Evolutionary conservation across 2,329 filamentous ascomycete species (phyloP).

Genomic region (Dactylellina cionopaga): DNA sequence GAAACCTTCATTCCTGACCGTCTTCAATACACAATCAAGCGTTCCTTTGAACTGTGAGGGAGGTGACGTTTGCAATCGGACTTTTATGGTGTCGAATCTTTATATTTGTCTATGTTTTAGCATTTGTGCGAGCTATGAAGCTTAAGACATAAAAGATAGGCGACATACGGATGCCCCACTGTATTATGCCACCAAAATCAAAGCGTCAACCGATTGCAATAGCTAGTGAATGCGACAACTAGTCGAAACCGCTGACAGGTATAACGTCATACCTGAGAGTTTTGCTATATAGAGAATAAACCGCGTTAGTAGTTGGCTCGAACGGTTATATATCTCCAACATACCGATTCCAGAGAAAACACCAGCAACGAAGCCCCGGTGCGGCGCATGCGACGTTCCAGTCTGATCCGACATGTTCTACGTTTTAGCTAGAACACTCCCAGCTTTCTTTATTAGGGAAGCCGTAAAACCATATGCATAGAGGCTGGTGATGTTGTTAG

Average conservation of each 20-base stretch:
- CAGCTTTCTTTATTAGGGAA: neutral
- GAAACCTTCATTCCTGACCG: slow-evolving; percentile 84
- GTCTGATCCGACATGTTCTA: slow-evolving; percentile 41
- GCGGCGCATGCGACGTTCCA: slow-evolving; percentile 67
- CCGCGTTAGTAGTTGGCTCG: too few relatives aligned
- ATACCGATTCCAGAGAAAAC: slow-evolving; percentile 95
- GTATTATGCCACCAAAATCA: slow-evolving; percentile 24
- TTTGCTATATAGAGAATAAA: slow-evolving; percentile 24
- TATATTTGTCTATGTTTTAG: neutral
- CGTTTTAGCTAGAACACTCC: too few relatives aligned
- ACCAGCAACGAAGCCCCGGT: slow-evolving; percentile 97
- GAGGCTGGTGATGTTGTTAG: neutral
- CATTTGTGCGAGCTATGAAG: neutral
- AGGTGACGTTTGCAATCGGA: slow-evolving; percentile 88
- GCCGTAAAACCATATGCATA: neutral
- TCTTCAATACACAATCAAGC: slow-evolving; percentile 84
- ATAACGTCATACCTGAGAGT: slow-evolving; percentile 32
- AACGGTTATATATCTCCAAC: slow-evolving; percentile 66
- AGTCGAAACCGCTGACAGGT: neutral
- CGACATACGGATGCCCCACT: slow-evolving; percentile 70
- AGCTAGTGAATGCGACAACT: neutral
- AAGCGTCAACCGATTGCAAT: neutral
- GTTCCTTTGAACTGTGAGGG: slow-evolving; percentile 82
- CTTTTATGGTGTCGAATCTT: slow-evolving; percentile 95
- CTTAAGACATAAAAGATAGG: neutral